These are phyloP conservation scores for Daldinia sp. DNA, from an alignment of 2,329 filamentous ascomycete genomes.

Conservation along the genomic window DNA sequence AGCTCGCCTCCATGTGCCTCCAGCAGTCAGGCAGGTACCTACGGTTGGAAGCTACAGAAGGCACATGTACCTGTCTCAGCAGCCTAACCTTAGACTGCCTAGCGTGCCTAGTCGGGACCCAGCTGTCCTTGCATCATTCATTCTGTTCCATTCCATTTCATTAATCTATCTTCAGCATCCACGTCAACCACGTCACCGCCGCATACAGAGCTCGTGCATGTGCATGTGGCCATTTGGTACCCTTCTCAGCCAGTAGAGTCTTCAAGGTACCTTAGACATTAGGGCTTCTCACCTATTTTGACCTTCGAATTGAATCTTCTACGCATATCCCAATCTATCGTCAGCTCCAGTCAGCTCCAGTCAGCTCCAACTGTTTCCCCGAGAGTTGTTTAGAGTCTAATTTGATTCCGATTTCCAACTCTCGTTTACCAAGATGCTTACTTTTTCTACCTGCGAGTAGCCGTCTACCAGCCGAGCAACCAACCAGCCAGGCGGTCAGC, in stretches of 20 bases:
- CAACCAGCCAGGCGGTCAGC: conserved; percentile 12
- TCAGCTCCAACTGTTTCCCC: conserved; percentile 18
- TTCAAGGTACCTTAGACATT: conserved; percentile 16
- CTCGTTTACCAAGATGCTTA: conserved; percentile 27
- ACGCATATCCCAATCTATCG: conserved; percentile 5
- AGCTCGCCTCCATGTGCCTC: background rate
- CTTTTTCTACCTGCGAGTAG: conserved; percentile 30
- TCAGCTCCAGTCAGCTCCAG: conserved; percentile 18
- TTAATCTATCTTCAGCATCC: conserved; percentile 14
- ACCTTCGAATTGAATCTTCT: conserved; percentile 3
- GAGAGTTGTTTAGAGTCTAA: conserved; percentile 17
- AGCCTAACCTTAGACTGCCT: too few species aligned
- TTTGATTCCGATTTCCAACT: conserved; percentile 23
- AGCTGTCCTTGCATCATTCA: conserved; percentile 22
- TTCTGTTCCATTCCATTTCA: conserved; percentile 24
- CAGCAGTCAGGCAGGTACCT: background rate
- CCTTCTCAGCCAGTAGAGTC: conserved; percentile 22
- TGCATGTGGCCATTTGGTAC: conserved; percentile 31
- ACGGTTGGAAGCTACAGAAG: background rate
- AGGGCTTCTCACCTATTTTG: conserved; percentile 3
- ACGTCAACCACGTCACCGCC: conserved; percentile 37
- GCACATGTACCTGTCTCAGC: background rate
- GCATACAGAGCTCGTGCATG: conserved; percentile 31
- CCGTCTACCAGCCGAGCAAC: conserved; percentile 16
- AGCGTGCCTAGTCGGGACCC: too few species aligned